Conservation (phyloP, 495 filamentous ascomycete species). For the Neurospora pannonica region DNA sequence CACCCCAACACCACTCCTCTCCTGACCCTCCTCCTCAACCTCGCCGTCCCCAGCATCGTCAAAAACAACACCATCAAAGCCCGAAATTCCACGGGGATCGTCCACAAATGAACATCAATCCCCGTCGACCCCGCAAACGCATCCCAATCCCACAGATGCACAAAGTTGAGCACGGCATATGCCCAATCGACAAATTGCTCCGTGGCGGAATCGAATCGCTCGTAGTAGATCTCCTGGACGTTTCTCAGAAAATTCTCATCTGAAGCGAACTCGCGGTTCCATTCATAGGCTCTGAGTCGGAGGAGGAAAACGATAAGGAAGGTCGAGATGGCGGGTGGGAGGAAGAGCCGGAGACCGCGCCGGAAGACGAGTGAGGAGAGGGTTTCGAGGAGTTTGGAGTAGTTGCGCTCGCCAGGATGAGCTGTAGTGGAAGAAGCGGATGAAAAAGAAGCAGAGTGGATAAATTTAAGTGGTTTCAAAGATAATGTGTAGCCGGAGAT, state of each 20-base stretch:
- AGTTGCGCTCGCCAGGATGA: conserved; percentile 24
- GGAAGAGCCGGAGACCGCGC: conserved; percentile 54
- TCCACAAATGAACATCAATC: conserved; percentile 64
- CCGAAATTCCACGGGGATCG: conserved; percentile 60
- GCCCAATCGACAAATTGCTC: conserved; percentile 27
- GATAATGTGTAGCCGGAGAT: conserved; percentile 64
- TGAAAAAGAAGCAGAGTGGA: conserved; percentile 18
- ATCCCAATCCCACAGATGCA: conserved; percentile 34
- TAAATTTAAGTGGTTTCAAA: conserved; percentile 52
- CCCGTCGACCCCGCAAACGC: conserved; percentile 32
- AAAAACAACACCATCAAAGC: conserved; percentile 57
- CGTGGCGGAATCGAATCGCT: conserved; percentile 9
- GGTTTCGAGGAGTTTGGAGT: conserved; percentile 18
- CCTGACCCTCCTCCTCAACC: conserved; percentile 18
- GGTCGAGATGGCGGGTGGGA: conserved; percentile 54
- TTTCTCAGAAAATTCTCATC: conserved; percentile 27
- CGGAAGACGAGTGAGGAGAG: conserved; percentile 59
- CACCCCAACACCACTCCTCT: conserved; percentile 15
- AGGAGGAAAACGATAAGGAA: conserved; percentile 49
- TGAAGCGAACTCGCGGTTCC: conserved; percentile 31
- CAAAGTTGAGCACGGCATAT: conserved; percentile 24
- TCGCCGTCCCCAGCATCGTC: conserved; percentile 38
- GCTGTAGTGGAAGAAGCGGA: neutral
- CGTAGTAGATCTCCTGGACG: conserved; percentile 34
- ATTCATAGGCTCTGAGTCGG: conserved; percentile 39